Evolutionary conservation across 2,329 filamentous ascomycete genomes (phyloP).

Genomic region (Penicillium sp.): DNA sequence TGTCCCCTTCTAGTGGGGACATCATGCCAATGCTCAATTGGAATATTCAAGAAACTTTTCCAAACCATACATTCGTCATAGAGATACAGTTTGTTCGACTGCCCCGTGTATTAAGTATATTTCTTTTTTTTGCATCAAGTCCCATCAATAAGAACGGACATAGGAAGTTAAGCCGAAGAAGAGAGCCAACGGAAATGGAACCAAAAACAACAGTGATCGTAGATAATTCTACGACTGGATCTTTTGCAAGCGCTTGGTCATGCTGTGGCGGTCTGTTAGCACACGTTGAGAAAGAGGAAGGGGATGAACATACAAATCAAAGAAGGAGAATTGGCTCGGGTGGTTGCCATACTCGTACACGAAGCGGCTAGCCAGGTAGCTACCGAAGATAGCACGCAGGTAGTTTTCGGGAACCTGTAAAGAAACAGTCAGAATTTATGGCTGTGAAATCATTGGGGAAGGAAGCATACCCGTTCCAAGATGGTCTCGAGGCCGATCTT

Average conservation of each 20-base stretch:
- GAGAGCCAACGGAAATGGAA: conserved; percentile 1
- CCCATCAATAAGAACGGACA: not conserved
- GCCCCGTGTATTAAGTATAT: conserved; percentile 13
- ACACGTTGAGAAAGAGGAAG: not conserved
- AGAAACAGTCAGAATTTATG: conserved; percentile 19
- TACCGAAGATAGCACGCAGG: conserved; percentile 91
- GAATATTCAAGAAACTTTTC: conserved; percentile 8
- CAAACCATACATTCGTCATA: conserved; percentile 21
- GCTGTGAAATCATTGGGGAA: not conserved
- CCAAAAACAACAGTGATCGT: not conserved
- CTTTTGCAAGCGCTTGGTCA: conserved; percentile 39
- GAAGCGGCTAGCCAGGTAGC: conserved; percentile 90
- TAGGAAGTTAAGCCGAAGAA: conserved; percentile 3
- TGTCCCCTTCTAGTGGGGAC: not conserved
- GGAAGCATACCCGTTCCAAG: conserved; percentile 64
- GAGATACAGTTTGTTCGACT: not conserved
- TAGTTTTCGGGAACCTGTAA: conserved; percentile 80
- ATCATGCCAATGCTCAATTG: conserved; percentile 6
- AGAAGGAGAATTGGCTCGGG: conserved; percentile 96
- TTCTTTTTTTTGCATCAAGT: not conserved
- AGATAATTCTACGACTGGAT: conserved; percentile 28
- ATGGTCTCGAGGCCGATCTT: conserved; percentile 92
- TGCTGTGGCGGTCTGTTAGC: conserved; percentile 24
- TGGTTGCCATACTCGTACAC: conserved; percentile 93
- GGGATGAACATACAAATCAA: conserved; percentile 79